Percentiles rank a stretch among this genome's conserved stretches.
Conservation (phyloP, 1,284 basidiomycete genomes). For the Naganishia liquefaciens region DNA sequence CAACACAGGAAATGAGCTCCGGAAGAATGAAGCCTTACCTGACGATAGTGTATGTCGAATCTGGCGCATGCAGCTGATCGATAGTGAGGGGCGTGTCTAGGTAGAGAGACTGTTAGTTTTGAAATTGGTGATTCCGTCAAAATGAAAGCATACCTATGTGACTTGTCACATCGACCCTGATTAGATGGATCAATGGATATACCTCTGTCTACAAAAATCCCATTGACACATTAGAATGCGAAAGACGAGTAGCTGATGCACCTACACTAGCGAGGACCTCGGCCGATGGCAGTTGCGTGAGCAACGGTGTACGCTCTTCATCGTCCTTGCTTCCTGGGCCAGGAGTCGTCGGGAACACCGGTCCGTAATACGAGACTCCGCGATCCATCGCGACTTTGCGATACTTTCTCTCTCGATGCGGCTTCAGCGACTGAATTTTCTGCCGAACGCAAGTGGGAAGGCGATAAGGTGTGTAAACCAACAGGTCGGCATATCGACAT, state of each 20-base stretch:
- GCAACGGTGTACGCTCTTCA: constrained; percentile 28
- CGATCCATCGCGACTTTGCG: constrained; percentile 6
- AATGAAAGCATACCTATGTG: constrained; percentile 47
- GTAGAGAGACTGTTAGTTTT: no score
- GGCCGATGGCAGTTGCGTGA: constrained; percentile 29
- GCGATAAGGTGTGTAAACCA: no score
- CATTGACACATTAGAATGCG: no score
- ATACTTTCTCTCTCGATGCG: neutral
- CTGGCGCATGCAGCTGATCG: constrained; percentile 75
- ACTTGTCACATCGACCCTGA: constrained; percentile 52
- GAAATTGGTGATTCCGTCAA: neutral
- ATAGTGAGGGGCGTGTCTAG: constrained; percentile 73
- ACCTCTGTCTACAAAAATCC: constrained; percentile 40
- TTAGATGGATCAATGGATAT: constrained; percentile 54
- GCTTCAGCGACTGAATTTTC: no score
- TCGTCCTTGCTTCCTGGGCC: constrained; percentile 26
- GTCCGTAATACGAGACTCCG: constrained; percentile 12
- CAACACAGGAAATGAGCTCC: neutral
- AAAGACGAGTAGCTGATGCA: neutral
- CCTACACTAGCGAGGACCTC: constrained; percentile 28
- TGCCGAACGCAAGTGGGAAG: no score
- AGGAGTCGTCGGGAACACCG: constrained; percentile 20
- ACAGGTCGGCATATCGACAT: no score
- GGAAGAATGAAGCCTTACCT: constrained; percentile 39
- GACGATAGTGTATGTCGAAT: constrained; percentile 82